These are phyloP conservation scores for Coemansia erecta DNA, from an alignment of 192 early-diverging fungal species.

Conservation along the genomic window DNA sequence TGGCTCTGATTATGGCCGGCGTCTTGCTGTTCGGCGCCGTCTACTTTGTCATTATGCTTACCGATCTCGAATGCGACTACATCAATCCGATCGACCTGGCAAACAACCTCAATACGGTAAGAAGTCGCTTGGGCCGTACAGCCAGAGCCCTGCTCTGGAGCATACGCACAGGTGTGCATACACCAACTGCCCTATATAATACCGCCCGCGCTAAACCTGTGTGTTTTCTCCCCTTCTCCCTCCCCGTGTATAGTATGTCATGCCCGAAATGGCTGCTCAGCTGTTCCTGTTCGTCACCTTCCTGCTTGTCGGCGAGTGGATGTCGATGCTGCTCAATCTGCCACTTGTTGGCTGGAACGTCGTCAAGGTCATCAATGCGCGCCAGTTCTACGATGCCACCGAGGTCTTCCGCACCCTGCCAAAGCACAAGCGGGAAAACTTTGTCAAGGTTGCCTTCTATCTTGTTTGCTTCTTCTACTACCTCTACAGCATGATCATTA, in stretches of 20 bases:
- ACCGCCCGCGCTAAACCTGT: neutral
- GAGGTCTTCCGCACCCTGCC: conserved; percentile 95
- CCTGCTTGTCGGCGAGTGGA: conserved; percentile 85
- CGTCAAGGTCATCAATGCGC: conserved; percentile 77
- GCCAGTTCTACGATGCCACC: conserved; percentile 96
- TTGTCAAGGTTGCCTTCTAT: conserved; percentile 96
- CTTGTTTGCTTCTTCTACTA: conserved; percentile 94
- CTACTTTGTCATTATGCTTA: conserved; percentile 86
- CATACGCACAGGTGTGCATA: neutral
- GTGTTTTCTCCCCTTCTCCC: neutral
- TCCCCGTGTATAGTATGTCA: conserved; percentile 72
- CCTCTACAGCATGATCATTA: conserved; percentile 69
- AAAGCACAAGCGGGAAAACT: conserved; percentile 93
- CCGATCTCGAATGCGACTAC: conserved; percentile 93
- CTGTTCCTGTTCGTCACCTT: conserved; percentile 79
- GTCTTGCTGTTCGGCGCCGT: conserved; percentile 92
- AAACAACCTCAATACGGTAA: conserved; percentile 90
- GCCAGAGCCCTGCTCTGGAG: too few species aligned
- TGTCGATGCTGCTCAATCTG: conserved; percentile 78
- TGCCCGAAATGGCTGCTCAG: conserved; percentile 90
- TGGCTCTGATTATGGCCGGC: conserved; percentile 90
- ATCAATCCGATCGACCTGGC: conserved; percentile 99
- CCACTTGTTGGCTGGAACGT: conserved; percentile 85
- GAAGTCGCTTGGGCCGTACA: conserved; percentile 10
- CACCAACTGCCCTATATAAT: conserved; percentile 4